phyloP scores from a whole-genome alignment of 225 moss, liverwort and hornwort genomes.

The Bryoerythrophyllum caledonicum region DNA sequence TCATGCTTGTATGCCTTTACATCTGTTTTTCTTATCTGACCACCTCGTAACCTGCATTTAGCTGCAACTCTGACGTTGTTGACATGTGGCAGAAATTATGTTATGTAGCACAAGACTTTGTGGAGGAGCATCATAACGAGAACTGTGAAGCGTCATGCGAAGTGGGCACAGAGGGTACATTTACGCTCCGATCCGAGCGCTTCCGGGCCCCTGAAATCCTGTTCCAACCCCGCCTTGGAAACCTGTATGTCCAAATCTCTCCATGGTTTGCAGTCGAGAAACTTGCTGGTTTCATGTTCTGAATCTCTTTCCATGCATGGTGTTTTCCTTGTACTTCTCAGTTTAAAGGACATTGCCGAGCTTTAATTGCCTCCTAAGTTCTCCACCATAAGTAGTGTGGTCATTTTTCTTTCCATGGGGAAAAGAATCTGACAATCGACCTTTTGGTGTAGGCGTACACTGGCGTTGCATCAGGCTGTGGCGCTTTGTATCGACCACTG shows the following conservation, averaged over 20 bases:
- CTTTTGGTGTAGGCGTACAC: slow-evolving; percentile 45
- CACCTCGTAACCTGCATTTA: background rate
- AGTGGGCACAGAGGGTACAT: slow-evolving; percentile 42
- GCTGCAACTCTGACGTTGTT: background rate
- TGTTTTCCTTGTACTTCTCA: background rate
- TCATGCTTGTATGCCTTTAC: background rate
- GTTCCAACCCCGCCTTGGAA: slow-evolving; percentile 64
- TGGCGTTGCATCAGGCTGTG: slow-evolving; percentile 68
- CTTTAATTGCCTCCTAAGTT: background rate
- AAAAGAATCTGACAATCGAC: slow-evolving; percentile 9
- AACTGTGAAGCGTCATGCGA: slow-evolving; percentile 47
- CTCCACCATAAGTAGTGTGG: background rate
- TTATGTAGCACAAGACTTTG: slow-evolving; percentile 63
- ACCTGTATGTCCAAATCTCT: slow-evolving; percentile 37
- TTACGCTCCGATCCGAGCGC: slow-evolving; percentile 52
- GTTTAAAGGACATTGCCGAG: background rate
- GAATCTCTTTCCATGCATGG: too few species aligned
- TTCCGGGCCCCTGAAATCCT: slow-evolving; percentile 64
- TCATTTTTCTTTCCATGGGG: background rate
- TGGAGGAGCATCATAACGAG: slow-evolving; percentile 45
- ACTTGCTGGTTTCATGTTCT: slow-evolving; percentile 6
- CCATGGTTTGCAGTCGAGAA: background rate
- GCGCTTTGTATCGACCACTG: slow-evolving; percentile 55
- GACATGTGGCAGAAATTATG: slow-evolving; percentile 55
- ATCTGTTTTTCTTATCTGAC: background rate